Evolutionary conservation across 2,329 filamentous ascomycete species (phyloP).

Genomic region (Chaetomiaceae sp.): DNA sequence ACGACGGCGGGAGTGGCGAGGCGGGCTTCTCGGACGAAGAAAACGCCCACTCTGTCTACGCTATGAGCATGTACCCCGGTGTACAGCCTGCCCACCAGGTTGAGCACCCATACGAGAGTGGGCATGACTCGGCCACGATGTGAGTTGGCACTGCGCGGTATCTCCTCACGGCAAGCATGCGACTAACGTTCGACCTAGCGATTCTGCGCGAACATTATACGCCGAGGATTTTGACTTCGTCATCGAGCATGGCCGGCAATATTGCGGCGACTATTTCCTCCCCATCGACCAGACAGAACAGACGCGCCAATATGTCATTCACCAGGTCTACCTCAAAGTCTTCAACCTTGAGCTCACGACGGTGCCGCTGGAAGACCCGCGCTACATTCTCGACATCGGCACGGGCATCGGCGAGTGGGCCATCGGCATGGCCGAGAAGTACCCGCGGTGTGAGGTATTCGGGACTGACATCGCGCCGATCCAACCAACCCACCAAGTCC

Average conservation of each 20-base stretch:
- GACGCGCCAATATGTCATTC: slow-evolving; percentile 30
- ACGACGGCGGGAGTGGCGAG: too few species aligned
- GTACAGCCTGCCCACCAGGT: slow-evolving; percentile 16
- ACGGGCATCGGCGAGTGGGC: slow-evolving; percentile 52
- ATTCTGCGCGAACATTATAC: slow-evolving; percentile 30
- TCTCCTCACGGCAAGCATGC: neutral
- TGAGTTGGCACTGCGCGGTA: slow-evolving; percentile 7
- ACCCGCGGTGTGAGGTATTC: slow-evolving; percentile 49
- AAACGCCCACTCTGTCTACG: slow-evolving; percentile 18
- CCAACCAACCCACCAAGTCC: slow-evolving; percentile 46
- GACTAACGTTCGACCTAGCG: slow-evolving; percentile 21
- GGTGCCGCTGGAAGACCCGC: slow-evolving; percentile 32
- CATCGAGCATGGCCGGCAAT: slow-evolving; percentile 50
- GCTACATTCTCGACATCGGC: slow-evolving; percentile 51
- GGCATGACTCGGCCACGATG: slow-evolving; percentile 23
- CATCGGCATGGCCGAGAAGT: slow-evolving; percentile 48
- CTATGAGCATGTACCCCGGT: slow-evolving; percentile 24
- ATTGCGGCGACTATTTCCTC: slow-evolving; percentile 53
- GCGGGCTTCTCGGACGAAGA: slow-evolving; percentile 6
- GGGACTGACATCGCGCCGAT: slow-evolving; percentile 55
- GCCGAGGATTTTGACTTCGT: slow-evolving; percentile 39
- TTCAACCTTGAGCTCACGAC: slow-evolving; percentile 31
- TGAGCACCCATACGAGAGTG: slow-evolving; percentile 19
- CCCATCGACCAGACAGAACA: slow-evolving; percentile 53
- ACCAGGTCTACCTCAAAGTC: slow-evolving; percentile 29